These are phyloP conservation scores for Paramecium sexaurelia DNA, from an alignment of 73 alveolate species.

Conservation along the genomic window DNA sequence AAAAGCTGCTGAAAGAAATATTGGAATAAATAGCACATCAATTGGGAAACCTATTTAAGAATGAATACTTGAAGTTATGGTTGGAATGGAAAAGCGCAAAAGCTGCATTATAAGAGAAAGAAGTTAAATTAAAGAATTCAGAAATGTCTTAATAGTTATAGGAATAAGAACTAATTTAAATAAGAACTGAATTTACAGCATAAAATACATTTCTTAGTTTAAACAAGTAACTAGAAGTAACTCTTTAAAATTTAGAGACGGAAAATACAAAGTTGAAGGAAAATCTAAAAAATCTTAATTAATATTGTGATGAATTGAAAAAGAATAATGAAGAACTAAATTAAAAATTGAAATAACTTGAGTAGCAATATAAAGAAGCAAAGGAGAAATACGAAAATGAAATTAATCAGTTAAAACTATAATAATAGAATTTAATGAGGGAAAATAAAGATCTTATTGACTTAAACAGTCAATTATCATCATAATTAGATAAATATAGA, in stretches of 20 bases:
- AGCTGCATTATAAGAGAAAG: not conserved
- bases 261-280: constrained; percentile 18
- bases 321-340: not conserved
- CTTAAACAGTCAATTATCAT: not conserved
- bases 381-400: not conserved
- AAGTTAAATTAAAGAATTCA: not conserved
- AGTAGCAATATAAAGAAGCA: not conserved
- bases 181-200: not conserved
- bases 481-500: not conserved
- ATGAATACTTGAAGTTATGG: constrained; percentile 20
- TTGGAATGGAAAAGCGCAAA: not conserved
- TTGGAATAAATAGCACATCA: not conserved
- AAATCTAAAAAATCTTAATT: not conserved
- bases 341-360: not conserved
- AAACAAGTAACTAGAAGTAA: not conserved
- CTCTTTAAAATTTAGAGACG: not conserved
- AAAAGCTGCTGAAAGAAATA: not conserved
- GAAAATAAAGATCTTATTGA: constrained; percentile 10
- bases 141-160: not conserved
- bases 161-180: not conserved
- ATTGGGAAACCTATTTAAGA: constrained; percentile 23
- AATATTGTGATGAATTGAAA: not conserved
- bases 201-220: not conserved
- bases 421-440: not conserved
- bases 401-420: not conserved